A percentile compares a stretch with the other conserved stretches of the same genome.
phyloP scores from a whole-genome alignment of 1,284 basidiomycete species.

The Leccinum brunneo-olivaceum region DNA sequence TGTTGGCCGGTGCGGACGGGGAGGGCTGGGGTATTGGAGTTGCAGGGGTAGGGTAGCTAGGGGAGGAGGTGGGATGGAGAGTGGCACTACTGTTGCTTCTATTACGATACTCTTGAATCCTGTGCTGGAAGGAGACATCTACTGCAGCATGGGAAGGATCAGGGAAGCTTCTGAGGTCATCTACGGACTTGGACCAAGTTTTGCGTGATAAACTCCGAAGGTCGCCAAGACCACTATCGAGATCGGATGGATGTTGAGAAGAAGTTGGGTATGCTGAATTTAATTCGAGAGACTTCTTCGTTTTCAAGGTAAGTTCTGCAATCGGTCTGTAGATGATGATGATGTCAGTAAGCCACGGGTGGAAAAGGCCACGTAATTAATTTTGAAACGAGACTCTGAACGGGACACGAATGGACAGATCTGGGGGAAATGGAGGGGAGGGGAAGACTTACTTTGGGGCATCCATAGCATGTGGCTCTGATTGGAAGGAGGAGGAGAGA shows the following conservation, averaged over 20 bases:
- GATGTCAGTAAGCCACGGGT: constrained; percentile 16
- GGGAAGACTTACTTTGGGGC: constrained; percentile 44
- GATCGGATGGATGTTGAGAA: constrained; percentile 33
- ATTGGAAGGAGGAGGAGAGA: constrained; percentile 40
- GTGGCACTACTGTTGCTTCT: constrained; percentile 37
- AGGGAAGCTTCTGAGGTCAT: constrained; percentile 64
- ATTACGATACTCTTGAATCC: constrained; percentile 55
- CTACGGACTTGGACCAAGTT: constrained; percentile 72
- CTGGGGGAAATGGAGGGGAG: neutral
- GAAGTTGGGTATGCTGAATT: constrained; percentile 32
- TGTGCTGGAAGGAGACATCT: constrained; percentile 50
- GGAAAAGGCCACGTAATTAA: constrained; percentile 9
- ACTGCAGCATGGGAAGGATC: constrained; percentile 39
- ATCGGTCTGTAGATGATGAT: constrained; percentile 49
- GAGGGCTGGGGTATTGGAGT: constrained; percentile 40
- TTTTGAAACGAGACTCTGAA: constrained; percentile 1
- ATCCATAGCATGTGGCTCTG: constrained; percentile 30
- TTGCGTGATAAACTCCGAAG: constrained; percentile 61
- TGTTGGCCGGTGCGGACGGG: constrained; percentile 30
- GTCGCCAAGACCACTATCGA: constrained; percentile 48
- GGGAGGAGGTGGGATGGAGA: constrained; percentile 19
- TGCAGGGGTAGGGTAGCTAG: constrained; percentile 29
- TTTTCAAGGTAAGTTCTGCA: constrained; percentile 53
- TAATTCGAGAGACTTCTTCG: constrained; percentile 43
- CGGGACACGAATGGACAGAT: constrained; percentile 6